Evolutionary conservation across 2,329 filamentous ascomycete genomes (phyloP).

Genomic region (Bretziella fagacearum): DNA sequence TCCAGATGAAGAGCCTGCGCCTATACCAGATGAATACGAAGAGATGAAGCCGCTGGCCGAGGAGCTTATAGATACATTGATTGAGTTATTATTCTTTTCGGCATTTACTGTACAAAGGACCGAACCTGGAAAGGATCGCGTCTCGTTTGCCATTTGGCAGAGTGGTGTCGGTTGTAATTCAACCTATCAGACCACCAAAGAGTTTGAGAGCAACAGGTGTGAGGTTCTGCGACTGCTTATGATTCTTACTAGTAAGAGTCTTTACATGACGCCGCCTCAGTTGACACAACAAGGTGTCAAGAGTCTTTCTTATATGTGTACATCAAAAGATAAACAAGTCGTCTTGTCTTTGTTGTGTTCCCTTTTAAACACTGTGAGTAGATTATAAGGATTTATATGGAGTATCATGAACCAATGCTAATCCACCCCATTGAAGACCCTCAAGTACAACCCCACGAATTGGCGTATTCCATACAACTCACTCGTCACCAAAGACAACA

Average conservation of each 20-base stretch:
- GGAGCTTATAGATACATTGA: slow-evolving; percentile 75
- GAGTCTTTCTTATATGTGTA: slow-evolving; percentile 75
- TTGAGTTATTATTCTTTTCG: slow-evolving; percentile 81
- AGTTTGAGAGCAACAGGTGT: slow-evolving; percentile 81
- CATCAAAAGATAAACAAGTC: slow-evolving; percentile 76
- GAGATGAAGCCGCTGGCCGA: slow-evolving; percentile 77
- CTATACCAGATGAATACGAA: slow-evolving; percentile 47
- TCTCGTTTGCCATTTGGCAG: slow-evolving; percentile 93
- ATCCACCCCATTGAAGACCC: slow-evolving; percentile 36
- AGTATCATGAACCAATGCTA: slow-evolving; percentile 2
- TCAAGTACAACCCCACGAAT: slow-evolving; percentile 88
- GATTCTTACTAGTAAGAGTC: slow-evolving; percentile 72
- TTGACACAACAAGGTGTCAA: slow-evolving; percentile 70
- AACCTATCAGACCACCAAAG: slow-evolving; percentile 70
- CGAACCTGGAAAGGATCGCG: slow-evolving; percentile 55
- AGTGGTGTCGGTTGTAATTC: slow-evolving; percentile 93
- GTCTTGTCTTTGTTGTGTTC: slow-evolving; percentile 85
- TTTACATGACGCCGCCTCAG: slow-evolving; percentile 72
- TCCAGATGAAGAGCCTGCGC: slow-evolving; percentile 27
- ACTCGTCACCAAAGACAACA: slow-evolving; percentile 56
- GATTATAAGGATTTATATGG: not conserved
- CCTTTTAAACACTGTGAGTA: slow-evolving; percentile 71
- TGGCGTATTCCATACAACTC: slow-evolving; percentile 94
- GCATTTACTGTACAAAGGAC: slow-evolving; percentile 71
- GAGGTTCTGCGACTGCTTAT: slow-evolving; percentile 78